A percentile compares a stretch with the other conserved stretches of the same genome.
phyloP scores from a whole-genome alignment of 169 alveolate genomes.

The Cytauxzoon felis region DNA sequence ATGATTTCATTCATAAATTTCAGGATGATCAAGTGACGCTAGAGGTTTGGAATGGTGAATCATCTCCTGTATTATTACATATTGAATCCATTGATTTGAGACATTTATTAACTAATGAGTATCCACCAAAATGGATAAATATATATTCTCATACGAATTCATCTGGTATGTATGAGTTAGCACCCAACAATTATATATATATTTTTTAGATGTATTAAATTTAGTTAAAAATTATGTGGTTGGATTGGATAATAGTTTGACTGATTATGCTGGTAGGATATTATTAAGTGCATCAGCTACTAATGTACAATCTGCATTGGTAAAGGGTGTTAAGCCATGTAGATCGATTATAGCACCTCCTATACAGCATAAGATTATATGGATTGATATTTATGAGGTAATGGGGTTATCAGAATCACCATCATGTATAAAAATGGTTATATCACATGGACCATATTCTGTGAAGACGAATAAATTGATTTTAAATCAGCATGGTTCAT shows the following conservation, averaged over 20 bases:
- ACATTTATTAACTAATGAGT: slow-evolving; percentile 43
- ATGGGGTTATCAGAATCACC: slow-evolving; percentile 49
- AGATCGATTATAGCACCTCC: slow-evolving; percentile 56
- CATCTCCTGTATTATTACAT: slow-evolving; percentile 21
- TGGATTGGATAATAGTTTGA: slow-evolving; percentile 37
- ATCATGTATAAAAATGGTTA: slow-evolving; percentile 35
- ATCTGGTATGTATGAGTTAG: slow-evolving; percentile 15
- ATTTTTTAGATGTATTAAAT: slow-evolving; percentile 1
- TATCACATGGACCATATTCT: slow-evolving; percentile 69
- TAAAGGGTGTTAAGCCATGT: slow-evolving; percentile 51
- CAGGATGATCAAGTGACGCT: slow-evolving; percentile 69
- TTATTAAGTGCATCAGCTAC: slow-evolving; percentile 56
- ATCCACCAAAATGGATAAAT: slow-evolving; percentile 54
- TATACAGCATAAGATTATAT: slow-evolving; percentile 60
- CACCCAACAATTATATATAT: not conserved
- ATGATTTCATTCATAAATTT: too few species aligned
- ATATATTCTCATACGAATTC: slow-evolving; percentile 54
- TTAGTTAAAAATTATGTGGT: slow-evolving; percentile 51
- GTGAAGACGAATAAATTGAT: slow-evolving; percentile 16
- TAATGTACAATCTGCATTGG: slow-evolving; percentile 51
- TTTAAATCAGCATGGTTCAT: slow-evolving; percentile 35
- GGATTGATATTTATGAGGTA: slow-evolving; percentile 72
- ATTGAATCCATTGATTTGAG: slow-evolving; percentile 46
- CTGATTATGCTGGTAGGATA: slow-evolving; percentile 60
- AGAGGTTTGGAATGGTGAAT: slow-evolving; percentile 64